Percentiles rank a stretch among this genome's conserved stretches.
Conservation (phyloP, 2,329 filamentous ascomycete genomes). For the Talaromyces piceae region DNA sequence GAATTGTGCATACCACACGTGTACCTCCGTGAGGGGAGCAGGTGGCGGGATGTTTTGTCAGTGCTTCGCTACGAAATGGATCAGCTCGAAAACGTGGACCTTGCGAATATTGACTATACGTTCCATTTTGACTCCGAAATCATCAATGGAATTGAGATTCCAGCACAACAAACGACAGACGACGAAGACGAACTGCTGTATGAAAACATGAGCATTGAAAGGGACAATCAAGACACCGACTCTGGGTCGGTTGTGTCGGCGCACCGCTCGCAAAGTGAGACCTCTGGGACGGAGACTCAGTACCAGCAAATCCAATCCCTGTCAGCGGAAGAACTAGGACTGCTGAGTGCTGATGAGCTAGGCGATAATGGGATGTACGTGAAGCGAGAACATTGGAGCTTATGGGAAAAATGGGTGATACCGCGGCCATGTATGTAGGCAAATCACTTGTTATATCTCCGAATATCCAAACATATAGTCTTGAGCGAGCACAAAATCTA, state of each 20-base stretch:
- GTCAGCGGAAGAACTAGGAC: conserved; percentile 19
- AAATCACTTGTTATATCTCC: neutral
- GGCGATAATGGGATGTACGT: conserved; percentile 31
- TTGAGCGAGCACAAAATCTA: too few relatives aligned
- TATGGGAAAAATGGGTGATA: conserved; percentile 36
- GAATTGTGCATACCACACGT: conserved; percentile 55
- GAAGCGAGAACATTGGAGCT: conserved; percentile 22
- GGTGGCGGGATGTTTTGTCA: conserved; percentile 54
- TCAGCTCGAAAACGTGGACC: conserved; percentile 53
- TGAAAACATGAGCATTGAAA: conserved; percentile 8
- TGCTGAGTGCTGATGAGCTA: conserved; percentile 25
- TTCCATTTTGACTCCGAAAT: conserved; percentile 43
- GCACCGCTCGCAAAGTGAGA: conserved; percentile 8
- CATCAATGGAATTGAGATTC: conserved; percentile 17
- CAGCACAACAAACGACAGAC: conserved; percentile 3
- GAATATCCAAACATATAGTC: too few relatives aligned
- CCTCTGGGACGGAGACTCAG: conserved; percentile 7
- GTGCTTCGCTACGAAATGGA: conserved; percentile 51
- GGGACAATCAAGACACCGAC: conserved; percentile 13
- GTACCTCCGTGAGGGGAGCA: conserved; percentile 52
- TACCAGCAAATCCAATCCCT: conserved; percentile 8
- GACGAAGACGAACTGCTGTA: conserved; percentile 4
- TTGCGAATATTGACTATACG: conserved; percentile 56
- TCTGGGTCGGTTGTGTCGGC: conserved; percentile 8
- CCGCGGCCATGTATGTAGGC: conserved; percentile 14